Conservation (phyloP, 78 protist species). For the slime mould (Dictyostelium discoideum) region dicty_2.7 NC_007090.3:811001-811500, state of each 20-base stretch:
- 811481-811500: neutral
- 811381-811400: neutral
- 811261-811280: neutral
- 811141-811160: neutral
- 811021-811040: neutral
- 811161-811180: neutral
- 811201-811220: neutral
- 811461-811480: neutral
- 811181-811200: slow-evolving; percentile 22
- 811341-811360: neutral
- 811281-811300: slow-evolving; percentile 65
- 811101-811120: neutral
- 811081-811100: neutral
- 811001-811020: neutral
- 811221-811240: neutral
- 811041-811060: neutral
- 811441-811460: neutral
- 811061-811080: neutral
- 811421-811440: neutral
- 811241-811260: neutral
- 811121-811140: neutral
- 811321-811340: neutral
- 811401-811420: neutral
- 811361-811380: neutral
- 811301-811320: slow-evolving; percentile 26